Conservation (phyloP, 2,329 filamentous ascomycete genomes). For the Fusarium incarnatum region DNA sequence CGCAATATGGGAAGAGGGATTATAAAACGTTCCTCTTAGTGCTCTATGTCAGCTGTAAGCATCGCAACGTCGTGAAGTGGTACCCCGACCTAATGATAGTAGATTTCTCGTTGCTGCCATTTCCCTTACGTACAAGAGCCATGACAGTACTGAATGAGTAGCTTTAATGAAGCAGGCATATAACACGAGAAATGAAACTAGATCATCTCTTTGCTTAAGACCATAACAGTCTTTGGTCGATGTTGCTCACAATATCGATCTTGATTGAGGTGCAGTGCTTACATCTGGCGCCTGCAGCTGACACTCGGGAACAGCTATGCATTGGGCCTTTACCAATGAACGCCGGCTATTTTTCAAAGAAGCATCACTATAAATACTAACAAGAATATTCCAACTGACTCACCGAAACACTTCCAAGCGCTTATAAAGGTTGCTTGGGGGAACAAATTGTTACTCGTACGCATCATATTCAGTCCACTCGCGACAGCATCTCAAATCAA, state of each 20-base stretch:
- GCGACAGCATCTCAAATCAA: background rate
- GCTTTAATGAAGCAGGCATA: background rate
- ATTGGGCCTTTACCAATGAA: background rate
- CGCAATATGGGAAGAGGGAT: background rate
- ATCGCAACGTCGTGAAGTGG: background rate
- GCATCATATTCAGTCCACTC: background rate
- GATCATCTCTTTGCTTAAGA: too few species aligned
- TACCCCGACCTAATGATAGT: background rate
- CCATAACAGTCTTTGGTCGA: background rate
- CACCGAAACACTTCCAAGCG: background rate
- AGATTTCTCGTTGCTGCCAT: background rate
- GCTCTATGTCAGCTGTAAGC: background rate
- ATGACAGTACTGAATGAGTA: background rate
- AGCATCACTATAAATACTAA: background rate
- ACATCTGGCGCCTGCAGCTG: conserved; percentile 19
- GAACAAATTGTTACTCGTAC: background rate
- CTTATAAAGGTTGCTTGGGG: background rate
- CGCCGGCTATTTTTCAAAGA: background rate
- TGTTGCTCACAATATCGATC: background rate
- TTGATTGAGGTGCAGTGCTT: conserved; percentile 5
- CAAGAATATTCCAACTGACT: background rate
- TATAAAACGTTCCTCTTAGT: background rate
- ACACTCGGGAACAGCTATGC: background rate
- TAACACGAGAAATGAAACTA: background rate
- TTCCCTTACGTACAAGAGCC: background rate